Evolutionary conservation across 345 rosid genomes (phyloP).

Genomic region (Ceriops tagal): DNA sequence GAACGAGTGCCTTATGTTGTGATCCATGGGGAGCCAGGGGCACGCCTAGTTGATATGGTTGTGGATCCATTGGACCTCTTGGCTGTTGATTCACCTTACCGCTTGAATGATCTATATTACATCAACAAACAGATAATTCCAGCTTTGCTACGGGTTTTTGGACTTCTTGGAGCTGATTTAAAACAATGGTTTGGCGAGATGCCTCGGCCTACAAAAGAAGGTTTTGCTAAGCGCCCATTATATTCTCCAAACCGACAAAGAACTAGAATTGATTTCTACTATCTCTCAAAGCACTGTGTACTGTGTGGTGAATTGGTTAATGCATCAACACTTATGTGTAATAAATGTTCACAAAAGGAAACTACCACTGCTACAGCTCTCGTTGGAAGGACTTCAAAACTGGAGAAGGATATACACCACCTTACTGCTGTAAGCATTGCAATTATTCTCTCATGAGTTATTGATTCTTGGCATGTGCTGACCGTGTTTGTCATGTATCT

Average conservation of each 20-base stretch:
- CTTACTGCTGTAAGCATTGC: constrained; percentile 63
- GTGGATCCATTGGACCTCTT: constrained; percentile 83
- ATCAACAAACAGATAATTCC: constrained; percentile 93
- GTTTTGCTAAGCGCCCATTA: constrained; percentile 48
- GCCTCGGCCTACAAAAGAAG: constrained; percentile 75
- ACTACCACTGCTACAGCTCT: constrained; percentile 54
- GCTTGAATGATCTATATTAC: constrained; percentile 85
- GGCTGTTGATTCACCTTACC: constrained; percentile 66
- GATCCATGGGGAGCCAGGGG: constrained; percentile 92
- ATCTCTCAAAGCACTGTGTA: constrained; percentile 80
- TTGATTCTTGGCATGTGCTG: neutral
- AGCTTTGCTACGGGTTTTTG: constrained; percentile 80
- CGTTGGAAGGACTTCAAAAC: constrained; percentile 70
- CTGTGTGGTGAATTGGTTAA: constrained; percentile 86
- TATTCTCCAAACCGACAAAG: constrained; percentile 46
- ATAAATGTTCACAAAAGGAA: constrained; percentile 52
- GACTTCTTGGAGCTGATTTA: constrained; percentile 80
- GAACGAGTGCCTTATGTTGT: constrained; percentile 91
- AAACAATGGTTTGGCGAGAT: constrained; percentile 80
- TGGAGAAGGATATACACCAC: constrained; percentile 88
- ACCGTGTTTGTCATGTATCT: neutral
- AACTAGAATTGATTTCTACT: constrained; percentile 76
- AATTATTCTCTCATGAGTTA: constrained; percentile 1
- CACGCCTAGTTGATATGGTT: constrained; percentile 89
- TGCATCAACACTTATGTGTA: constrained; percentile 59